Base-by-base conservation (phyloP, 2,329 filamentous ascomycete genomes). In the Alternaria tenuissima region DNA sequence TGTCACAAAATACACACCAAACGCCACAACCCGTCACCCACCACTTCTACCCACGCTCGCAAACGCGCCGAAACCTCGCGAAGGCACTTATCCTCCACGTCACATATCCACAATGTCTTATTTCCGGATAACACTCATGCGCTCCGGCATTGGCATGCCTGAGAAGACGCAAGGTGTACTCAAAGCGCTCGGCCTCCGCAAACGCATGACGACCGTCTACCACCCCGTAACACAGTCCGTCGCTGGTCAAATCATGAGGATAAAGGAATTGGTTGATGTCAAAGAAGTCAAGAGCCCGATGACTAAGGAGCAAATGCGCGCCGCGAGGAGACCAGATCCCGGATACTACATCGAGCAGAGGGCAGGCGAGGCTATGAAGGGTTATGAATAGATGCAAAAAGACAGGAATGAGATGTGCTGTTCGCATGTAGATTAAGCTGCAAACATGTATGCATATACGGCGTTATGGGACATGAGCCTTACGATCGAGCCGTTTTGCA, bases 81-180 rank as follows among this genome's bases (percentile, higher is more conserved):
- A 49, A 48, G 41, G 38, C 46, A 36, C 52, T 24, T 41, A 51
- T 16, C 12, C 30, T 46, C 30, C 28, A 28, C 44, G n/a, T 14
- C 43, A 60, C 52, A 55, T 30, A 38, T 22, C 20, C 42, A 44
- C 2, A 39, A 93, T 93, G 90, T 84, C 89, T 59, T 96, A 87
- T 85, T 97, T 97, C 85, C 90, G 92, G 76, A 92, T 97, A 78
- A 96, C 93, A 49, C 90, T 97, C 58, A 87, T 95, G 81, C 92
- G 94, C 76, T 94, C 91, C 58, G 90, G 91, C 73, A 97, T 97
- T 80, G 94, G 94, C 63, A 88, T 97, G 47, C 94, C 83, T 6
- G 81, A 87, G 73, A 90, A 92, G 75, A 91, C 89, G 62, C 87
- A 88, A 76, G 92, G 91, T 75, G 92, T 94, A 20, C 91, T 97